Evolutionary conservation across 108 stramenopile species (phyloP).

Genomic region (Nitzschia inconspicua): DNA sequence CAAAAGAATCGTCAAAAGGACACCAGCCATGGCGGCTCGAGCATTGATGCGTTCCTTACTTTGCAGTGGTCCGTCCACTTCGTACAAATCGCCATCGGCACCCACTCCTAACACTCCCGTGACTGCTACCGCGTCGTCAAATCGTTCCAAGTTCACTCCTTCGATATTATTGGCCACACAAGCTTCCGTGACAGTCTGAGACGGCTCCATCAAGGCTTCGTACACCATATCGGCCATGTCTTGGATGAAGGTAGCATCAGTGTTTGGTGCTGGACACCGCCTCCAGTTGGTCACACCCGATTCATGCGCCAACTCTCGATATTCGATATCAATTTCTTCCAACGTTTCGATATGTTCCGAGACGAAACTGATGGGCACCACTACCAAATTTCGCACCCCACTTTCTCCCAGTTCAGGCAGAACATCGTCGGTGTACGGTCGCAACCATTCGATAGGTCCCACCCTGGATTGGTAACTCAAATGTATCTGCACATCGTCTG

Average conservation of each 20-base stretch:
- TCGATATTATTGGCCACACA: constrained; percentile 87
- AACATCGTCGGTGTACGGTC: constrained; percentile 96
- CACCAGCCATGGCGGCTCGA: constrained; percentile 57
- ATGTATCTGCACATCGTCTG: constrained; percentile 69
- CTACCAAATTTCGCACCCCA: constrained; percentile 93
- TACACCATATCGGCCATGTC: constrained; percentile 97
- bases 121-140: constrained; percentile 45
- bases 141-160: constrained; percentile 52
- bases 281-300: constrained; percentile 89
- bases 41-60: constrained; percentile 49
- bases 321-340: constrained; percentile 99
- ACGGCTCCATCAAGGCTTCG: constrained; percentile 75
- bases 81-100: constrained; percentile 35
- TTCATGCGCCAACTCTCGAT: constrained; percentile 94
- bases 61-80: constrained; percentile 7
- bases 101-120: constrained; percentile 76
- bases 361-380: constrained; percentile 98
- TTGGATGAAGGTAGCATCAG: constrained; percentile 85
- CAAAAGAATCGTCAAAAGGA: constrained; percentile 38
- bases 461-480: constrained; percentile 94
- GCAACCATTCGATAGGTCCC: constrained; percentile 98
- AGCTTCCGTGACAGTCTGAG: constrained; percentile 79
- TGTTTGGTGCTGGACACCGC: constrained; percentile 94
- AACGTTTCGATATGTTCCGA: constrained; percentile 99
- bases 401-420: constrained; percentile 82